phyloP scores from a whole-genome alignment of 371 early-diverging fungal species.

The Mucor indicus region DNA sequence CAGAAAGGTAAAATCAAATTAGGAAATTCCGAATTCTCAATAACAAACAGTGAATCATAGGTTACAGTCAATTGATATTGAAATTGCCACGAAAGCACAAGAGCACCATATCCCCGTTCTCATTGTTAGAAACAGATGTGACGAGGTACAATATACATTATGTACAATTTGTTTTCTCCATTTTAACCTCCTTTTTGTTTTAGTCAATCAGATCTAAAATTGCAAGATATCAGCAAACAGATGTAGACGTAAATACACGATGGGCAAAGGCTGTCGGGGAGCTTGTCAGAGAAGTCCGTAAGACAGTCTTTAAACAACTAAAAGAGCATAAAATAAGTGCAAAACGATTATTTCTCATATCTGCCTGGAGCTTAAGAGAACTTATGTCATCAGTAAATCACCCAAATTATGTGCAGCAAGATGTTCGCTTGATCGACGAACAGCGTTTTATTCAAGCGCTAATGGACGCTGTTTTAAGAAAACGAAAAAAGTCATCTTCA shows the following conservation, averaged over 20 bases:
- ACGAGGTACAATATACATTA: constrained; percentile 24
- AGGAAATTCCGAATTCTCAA: not conserved
- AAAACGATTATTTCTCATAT: constrained; percentile 31
- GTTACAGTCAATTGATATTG: constrained; percentile 32
- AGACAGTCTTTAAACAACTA: constrained; percentile 30
- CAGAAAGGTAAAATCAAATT: constrained; percentile 32
- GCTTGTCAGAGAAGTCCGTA: constrained; percentile 35
- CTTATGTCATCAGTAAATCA: constrained; percentile 20
- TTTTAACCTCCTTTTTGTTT: not conserved
- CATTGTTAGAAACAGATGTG: constrained; percentile 45
- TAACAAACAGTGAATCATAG: constrained; percentile 5
- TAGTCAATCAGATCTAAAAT: constrained; percentile 41
- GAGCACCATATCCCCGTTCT: constrained; percentile 35
- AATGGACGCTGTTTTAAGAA: constrained; percentile 16
- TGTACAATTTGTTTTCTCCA: not conserved
- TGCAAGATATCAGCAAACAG: constrained; percentile 12
- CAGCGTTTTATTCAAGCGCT: constrained; percentile 19
- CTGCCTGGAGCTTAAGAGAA: constrained; percentile 42
- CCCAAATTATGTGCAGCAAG: constrained; percentile 5
- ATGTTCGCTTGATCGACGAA: constrained; percentile 19
- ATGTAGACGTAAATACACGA: not conserved
- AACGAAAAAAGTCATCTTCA: constrained; percentile 1
- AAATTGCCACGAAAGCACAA: constrained; percentile 36
- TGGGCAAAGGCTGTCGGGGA: constrained; percentile 42
- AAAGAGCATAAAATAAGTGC: constrained; percentile 33